Base-by-base conservation (phyloP, 192 early-diverging fungal species). In the Obelidium mucronatum region DNA sequence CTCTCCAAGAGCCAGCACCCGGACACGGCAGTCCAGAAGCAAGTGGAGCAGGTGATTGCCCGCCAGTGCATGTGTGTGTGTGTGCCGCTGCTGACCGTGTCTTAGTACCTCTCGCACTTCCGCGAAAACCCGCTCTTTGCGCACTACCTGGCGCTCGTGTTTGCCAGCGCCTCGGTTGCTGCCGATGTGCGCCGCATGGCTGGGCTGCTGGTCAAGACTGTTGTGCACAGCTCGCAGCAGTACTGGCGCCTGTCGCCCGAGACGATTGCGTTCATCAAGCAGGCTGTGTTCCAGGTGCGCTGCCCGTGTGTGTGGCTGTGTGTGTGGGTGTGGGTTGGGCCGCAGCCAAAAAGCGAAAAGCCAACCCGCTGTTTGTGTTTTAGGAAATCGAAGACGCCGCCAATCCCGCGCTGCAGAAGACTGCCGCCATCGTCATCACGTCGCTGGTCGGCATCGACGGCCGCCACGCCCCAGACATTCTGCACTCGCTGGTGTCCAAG, bases 351-450 rank as follows among this genome's bases (percentile, higher is more conserved):
- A 33, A 54, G 34, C 37, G 52, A 24, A 19, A 75, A 37, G 51
- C 40, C n/a, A n/a, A n/a, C n/a, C n/a, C n/a, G n/a, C n/a, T n/a
- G n/a, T n/a, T n/a, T n/a, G n/a, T n/a, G n/a, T n/a, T n/a, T n/a
- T n/a, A n/a, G 55, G 75, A 48, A 28, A 68, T 96, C 26, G 88
- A 84, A 17, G 95, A 92, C 69, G 87, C 92, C 73, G 91, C 94
- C 79, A 73, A 74, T 67, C 79, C 80, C 58, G 82, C 84, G 77
- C 88, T 98, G 44, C 92, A 93, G 48, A 87, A 89, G 67, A 92
- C 94, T 42, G 90, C 95, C 40, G 95, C 94, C 60, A 93, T 92
- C 39, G 91, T 98, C 55, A 92, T 99, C 72, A 93, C 96, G 11
- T 94, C 94, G 34, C 90, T 98, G 54, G 83, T 96, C 37, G 79